Conservation (phyloP, 768 basidiomycete genomes). For the Galerina sulciceps region DNA sequence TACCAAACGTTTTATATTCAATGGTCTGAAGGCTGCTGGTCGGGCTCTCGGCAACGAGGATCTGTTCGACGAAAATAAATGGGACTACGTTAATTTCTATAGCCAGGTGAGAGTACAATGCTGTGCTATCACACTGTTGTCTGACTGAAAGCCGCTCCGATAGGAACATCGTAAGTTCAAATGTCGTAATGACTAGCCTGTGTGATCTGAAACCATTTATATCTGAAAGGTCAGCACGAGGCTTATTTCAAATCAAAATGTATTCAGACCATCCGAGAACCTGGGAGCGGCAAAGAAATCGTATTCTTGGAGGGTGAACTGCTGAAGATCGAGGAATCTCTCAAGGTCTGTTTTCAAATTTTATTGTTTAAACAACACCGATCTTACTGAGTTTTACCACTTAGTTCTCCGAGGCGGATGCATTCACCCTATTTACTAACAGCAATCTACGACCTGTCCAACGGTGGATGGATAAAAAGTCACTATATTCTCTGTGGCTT, state of each 20-base stretch:
- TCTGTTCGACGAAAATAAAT: conserved; percentile 67
- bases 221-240: conserved; percentile 73
- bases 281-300: conserved; percentile 45
- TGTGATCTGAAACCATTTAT: conserved; percentile 3
- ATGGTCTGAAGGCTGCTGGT: conserved; percentile 76
- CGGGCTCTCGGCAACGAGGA: conserved; percentile 66
- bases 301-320: conserved; percentile 73
- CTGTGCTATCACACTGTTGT: background rate
- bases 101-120: conserved; percentile 40
- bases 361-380: background rate
- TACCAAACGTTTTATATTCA: conserved; percentile 83
- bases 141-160: background rate
- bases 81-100: conserved; percentile 75
- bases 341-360: conserved; percentile 71
- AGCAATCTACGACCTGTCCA: conserved; percentile 84
- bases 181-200: background rate
- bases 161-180: conserved; percentile 32
- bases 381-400: background rate
- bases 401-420: conserved; percentile 82
- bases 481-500: conserved; percentile 86
- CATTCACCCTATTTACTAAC: conserved; percentile 67
- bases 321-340: conserved; percentile 84
- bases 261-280: conserved; percentile 60
- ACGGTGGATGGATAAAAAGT: conserved; percentile 78
- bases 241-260: conserved; percentile 78